Evolutionary conservation across 2,329 filamentous ascomycete species (phyloP).

Genomic region (Calonectria hongkongensis): DNA sequence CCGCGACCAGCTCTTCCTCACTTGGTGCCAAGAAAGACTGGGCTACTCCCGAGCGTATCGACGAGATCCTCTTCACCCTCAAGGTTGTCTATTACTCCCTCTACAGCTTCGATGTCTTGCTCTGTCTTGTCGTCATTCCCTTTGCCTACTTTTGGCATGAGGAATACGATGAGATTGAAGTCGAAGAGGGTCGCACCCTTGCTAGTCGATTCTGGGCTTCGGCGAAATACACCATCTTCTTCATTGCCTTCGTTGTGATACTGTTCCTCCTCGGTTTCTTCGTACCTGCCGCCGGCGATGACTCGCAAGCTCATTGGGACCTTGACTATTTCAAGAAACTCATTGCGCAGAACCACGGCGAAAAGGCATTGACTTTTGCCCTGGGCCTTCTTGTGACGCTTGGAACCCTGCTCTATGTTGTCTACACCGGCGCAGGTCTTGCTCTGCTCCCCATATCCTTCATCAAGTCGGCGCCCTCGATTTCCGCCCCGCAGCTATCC

Average conservation of each 20-base stretch:
- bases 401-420: constrained; percentile 88
- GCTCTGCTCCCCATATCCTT: constrained; percentile 92
- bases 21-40: constrained; percentile 93
- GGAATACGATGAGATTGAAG: constrained; percentile 94
- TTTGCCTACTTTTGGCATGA: constrained; percentile 99
- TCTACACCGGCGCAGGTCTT: constrained; percentile 93
- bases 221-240: constrained; percentile 91
- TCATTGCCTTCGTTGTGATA: constrained; percentile 85
- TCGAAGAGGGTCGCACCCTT: constrained; percentile 85
- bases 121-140: constrained; percentile 92
- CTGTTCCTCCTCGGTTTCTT: constrained; percentile 97
- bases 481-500: constrained; percentile 87
- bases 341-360: constrained; percentile 86
- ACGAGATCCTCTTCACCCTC: constrained; percentile 85
- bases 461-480: constrained; percentile 92
- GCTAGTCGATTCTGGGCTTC: constrained; percentile 86
- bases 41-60: constrained; percentile 89
- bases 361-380: constrained; percentile 93
- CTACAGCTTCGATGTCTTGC: constrained; percentile 91
- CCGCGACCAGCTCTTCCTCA: constrained; percentile 85
- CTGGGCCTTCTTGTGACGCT: constrained; percentile 91
- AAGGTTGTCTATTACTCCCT: constrained; percentile 94
- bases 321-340: constrained; percentile 94
- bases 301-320: constrained; percentile 81
- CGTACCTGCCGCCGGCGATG: constrained; percentile 84